Evolutionary conservation across 1,284 basidiomycete genomes (phyloP).

Genomic region (Ganoderma multipileum): DNA sequence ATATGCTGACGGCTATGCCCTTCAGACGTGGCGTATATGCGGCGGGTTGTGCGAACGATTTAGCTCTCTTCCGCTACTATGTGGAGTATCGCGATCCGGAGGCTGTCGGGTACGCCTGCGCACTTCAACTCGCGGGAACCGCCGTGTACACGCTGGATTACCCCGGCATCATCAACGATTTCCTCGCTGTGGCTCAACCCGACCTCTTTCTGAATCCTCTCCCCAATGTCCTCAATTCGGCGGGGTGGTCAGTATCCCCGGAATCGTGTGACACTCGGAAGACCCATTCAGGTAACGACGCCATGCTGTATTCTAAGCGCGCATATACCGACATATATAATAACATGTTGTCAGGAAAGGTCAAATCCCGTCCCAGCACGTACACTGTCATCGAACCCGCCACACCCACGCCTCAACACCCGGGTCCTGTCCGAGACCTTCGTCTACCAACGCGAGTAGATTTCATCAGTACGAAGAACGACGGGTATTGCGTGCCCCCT

Average conservation of each 20-base stretch:
- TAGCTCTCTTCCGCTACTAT: conserved; percentile 23
- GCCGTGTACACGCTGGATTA: conserved; percentile 35
- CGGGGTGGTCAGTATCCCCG: conserved; percentile 6
- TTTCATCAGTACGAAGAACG: conserved; percentile 3
- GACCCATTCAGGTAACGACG: conserved; percentile 7
- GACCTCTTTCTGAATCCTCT: conserved; percentile 20
- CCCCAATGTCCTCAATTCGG: background rate
- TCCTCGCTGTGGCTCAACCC: conserved; percentile 23
- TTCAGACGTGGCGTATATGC: conserved; percentile 33
- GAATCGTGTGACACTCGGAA: background rate
- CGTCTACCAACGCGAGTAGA: background rate
- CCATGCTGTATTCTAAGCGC: background rate
- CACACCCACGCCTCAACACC: background rate
- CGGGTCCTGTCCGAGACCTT: background rate
- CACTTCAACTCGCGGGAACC: conserved; percentile 28
- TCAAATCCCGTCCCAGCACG: background rate
- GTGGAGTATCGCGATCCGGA: conserved; percentile 36
- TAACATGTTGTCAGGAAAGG: background rate
- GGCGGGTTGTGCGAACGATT: background rate
- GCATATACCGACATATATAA: background rate
- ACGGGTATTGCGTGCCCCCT: no score
- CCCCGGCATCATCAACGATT: conserved; percentile 33
- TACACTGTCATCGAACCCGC: conserved; percentile 7
- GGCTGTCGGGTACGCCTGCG: conserved; percentile 37
- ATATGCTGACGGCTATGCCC: conserved; percentile 3